Evolutionary conservation across 2,329 filamentous ascomycete species (phyloP).

Genomic region (Fusarium luffae): DNA sequence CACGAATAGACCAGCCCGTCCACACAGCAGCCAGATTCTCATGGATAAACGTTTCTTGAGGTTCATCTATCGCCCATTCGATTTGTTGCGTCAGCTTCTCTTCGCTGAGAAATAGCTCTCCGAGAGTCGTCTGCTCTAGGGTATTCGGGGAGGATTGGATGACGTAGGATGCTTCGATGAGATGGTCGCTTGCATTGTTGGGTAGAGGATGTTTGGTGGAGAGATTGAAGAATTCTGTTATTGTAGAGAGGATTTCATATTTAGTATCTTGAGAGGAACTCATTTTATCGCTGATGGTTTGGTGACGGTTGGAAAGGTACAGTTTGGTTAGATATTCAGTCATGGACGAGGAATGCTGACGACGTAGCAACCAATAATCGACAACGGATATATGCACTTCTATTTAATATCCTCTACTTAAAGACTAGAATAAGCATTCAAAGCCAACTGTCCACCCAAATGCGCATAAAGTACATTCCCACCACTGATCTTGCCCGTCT

Average conservation of each 20-base stretch:
- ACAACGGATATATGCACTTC: neutral
- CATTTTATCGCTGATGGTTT: neutral
- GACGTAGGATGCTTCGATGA: constrained; percentile 23
- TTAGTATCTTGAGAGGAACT: neutral
- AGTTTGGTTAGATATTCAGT: neutral
- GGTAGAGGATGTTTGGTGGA: neutral
- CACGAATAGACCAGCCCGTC: constrained; percentile 8
- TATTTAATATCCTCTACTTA: neutral
- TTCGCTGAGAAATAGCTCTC: neutral
- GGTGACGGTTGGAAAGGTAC: neutral
- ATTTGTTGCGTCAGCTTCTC: neutral
- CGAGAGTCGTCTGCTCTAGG: constrained; percentile 16
- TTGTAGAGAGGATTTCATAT: neutral
- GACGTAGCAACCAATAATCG: neutral
- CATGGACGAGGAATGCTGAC: neutral
- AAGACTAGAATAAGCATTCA: constrained; percentile 70
- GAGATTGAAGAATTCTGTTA: constrained; percentile 6
- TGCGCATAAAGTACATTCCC: constrained; percentile 79
- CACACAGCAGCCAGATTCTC: constrained; percentile 6
- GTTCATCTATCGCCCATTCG: constrained; percentile 16
- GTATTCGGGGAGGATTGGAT: constrained; percentile 3
- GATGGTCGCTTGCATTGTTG: neutral
- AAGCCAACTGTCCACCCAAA: constrained; percentile 74
- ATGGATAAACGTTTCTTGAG: neutral
- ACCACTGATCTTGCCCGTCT: constrained; percentile 68